Base-by-base conservation (phyloP, 495 filamentous ascomycete species). In the Podospora conica region DNA sequence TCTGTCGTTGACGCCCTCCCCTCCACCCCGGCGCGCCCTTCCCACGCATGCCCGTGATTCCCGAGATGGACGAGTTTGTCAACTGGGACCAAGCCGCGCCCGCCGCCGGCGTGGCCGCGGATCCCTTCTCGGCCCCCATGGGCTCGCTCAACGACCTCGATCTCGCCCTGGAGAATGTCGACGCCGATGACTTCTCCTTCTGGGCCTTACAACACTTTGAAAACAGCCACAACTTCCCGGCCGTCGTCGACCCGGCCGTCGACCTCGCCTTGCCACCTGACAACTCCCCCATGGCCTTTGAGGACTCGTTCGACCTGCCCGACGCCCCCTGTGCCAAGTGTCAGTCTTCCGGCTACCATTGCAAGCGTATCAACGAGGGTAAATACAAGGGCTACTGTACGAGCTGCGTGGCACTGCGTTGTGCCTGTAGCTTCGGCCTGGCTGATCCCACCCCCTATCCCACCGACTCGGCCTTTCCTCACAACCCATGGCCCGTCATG, bases 351-450 rank as follows among this genome's bases (percentile, higher is more conserved):
- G 81, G 86, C 23, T 85, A 93, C 63, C 83, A 92, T 67, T 96
- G 91, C 80, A 92, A 92, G 76, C 79, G 87, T 58, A 86, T 89
- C 53, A 83, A 83, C 40, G 83, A 90, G 73, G 88, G 89, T 77
- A 81, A 83, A 63, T 84, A 88, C 73, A 84, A 85, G 69, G 84
- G 83, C 63, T 85, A 84, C 25, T 96, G 91, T 76, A 92, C 89
- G 3, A 88, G 88, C 67, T 96, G 91, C 72, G 87, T 90, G 68
- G 89, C 90, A 23, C 81, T 94, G 20, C 90, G 86, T 55, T 84
- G 88, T 55, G 82, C 84, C 65, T 93, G 91, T 80, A 92, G 88
- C 75, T 89, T 92, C 61, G 80, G 78, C 3, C 31, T 69, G 21
- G 59, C 57, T 9, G 20, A 64, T n/a, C 56, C 57, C 63, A 63